These are phyloP conservation scores for Phytomonas serpens DNA, from an alignment of 208 protist genomes.

Conservation along the genomic window DNA sequence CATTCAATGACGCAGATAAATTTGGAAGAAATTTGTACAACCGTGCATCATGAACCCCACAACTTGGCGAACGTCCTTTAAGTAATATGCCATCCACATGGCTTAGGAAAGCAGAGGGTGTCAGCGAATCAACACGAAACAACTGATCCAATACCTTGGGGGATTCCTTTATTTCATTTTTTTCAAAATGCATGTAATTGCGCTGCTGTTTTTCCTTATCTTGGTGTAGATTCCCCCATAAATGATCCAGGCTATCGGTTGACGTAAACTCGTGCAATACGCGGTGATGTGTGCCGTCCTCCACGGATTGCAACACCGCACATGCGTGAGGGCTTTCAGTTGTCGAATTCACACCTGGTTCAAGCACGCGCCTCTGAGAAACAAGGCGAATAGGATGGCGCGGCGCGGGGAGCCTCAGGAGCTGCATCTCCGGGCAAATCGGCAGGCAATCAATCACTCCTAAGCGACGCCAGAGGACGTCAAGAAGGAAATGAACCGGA, in stretches of 20 bases:
- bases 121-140: background rate
- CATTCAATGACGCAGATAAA: background rate
- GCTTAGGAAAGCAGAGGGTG: background rate
- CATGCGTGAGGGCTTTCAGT: background rate
- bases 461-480: constrained; percentile 30
- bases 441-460: constrained; percentile 37
- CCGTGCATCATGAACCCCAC: constrained; percentile 64
- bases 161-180: background rate
- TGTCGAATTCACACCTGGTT: background rate
- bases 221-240: background rate
- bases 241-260: background rate
- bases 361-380: background rate
- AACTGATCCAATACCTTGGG: background rate
- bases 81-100: constrained; percentile 56
- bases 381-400: constrained; percentile 44
- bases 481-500: constrained; percentile 30
- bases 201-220: background rate
- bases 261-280: background rate
- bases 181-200: background rate
- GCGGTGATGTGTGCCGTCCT: background rate
- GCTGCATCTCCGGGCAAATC: constrained; percentile 71
- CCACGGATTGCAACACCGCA: background rate
- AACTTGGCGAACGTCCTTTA: constrained; percentile 75
- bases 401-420: constrained; percentile 48
- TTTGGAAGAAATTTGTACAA: constrained; percentile 21